Evolutionary conservation across 2,329 filamentous ascomycete genomes (phyloP).

Genomic region (Keithomyces neogunnii): DNA sequence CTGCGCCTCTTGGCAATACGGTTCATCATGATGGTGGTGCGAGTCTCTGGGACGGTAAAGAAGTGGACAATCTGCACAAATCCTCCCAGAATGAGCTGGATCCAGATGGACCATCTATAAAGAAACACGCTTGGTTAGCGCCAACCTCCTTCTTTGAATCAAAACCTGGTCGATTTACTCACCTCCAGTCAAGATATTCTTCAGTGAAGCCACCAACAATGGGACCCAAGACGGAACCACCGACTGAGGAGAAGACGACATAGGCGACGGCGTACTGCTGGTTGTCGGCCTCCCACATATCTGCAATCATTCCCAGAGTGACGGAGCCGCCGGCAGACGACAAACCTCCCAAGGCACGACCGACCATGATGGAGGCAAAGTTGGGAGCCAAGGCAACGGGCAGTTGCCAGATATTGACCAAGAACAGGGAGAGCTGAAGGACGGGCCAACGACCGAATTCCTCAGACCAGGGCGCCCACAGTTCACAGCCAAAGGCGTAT

Average conservation of each 20-base stretch:
- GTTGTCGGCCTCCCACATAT: constrained; percentile 61
- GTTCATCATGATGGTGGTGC: constrained; percentile 70
- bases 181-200: constrained; percentile 59
- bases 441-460: constrained; percentile 72
- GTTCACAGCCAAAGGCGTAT: constrained; percentile 80
- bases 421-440: constrained; percentile 61
- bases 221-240: constrained; percentile 66
- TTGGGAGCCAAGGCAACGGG: constrained; percentile 67
- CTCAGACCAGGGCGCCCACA: constrained; percentile 84
- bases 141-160: too few relatives aligned
- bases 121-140: not conserved
- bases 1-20: constrained; percentile 67
- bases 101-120: constrained; percentile 62
- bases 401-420: constrained; percentile 72
- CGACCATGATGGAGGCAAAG: constrained; percentile 61
- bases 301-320: constrained; percentile 66
- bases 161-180: constrained; percentile 4
- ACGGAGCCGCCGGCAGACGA: constrained; percentile 66
- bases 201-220: constrained; percentile 73
- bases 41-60: constrained; percentile 67
- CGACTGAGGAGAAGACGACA: constrained; percentile 72
- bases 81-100: constrained; percentile 71
- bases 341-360: constrained; percentile 61
- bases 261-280: constrained; percentile 72
- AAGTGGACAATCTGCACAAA: constrained; percentile 60